These are phyloP conservation scores for Aurinia saxatilis DNA, from an alignment of 345 rosid genomes.

Conservation along the genomic window DNA sequence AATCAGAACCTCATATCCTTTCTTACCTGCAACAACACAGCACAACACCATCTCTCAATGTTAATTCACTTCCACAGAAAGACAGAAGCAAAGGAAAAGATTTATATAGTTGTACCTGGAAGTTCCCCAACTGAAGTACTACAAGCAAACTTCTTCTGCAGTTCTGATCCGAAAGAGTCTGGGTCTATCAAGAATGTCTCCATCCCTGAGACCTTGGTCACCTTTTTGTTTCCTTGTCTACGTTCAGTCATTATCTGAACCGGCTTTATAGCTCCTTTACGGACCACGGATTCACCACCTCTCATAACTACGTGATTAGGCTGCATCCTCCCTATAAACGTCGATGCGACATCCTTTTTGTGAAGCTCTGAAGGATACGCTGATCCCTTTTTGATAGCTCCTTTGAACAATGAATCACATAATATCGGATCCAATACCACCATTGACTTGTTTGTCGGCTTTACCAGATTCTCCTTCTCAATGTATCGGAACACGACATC, in stretches of 20 bases:
- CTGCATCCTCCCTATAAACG: slow-evolving; percentile 76
- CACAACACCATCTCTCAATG: slow-evolving; percentile 10
- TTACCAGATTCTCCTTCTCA: slow-evolving; percentile 79
- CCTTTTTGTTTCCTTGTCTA: slow-evolving; percentile 92
- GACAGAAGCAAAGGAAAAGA: not conserved
- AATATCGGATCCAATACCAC: slow-evolving; percentile 72
- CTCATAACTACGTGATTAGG: slow-evolving; percentile 64
- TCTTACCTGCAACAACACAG: slow-evolving; percentile 57
- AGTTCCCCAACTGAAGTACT: slow-evolving; percentile 79
- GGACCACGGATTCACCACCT: slow-evolving; percentile 68
- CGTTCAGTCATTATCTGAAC: slow-evolving; percentile 88
- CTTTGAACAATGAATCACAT: slow-evolving; percentile 88
- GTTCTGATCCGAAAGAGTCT: slow-evolving; percentile 82
- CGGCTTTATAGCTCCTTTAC: slow-evolving; percentile 70
- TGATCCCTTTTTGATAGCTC: slow-evolving; percentile 91
- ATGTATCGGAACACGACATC: slow-evolving; percentile 69
- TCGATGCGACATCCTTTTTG: slow-evolving; percentile 70
- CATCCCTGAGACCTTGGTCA: slow-evolving; percentile 71
- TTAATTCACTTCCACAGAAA: not conserved
- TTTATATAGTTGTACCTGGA: slow-evolving; percentile 42
- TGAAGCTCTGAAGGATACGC: slow-evolving; percentile 82
- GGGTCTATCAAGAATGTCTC: slow-evolving; percentile 77
- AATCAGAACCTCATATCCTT: slow-evolving; percentile 78
- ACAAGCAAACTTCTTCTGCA: slow-evolving; percentile 97
- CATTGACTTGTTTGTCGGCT: slow-evolving; percentile 52